These are phyloP conservation scores for Phytophthora cryptogea DNA, from an alignment of 352 stramenopile species.

Conservation along the genomic window DNA sequence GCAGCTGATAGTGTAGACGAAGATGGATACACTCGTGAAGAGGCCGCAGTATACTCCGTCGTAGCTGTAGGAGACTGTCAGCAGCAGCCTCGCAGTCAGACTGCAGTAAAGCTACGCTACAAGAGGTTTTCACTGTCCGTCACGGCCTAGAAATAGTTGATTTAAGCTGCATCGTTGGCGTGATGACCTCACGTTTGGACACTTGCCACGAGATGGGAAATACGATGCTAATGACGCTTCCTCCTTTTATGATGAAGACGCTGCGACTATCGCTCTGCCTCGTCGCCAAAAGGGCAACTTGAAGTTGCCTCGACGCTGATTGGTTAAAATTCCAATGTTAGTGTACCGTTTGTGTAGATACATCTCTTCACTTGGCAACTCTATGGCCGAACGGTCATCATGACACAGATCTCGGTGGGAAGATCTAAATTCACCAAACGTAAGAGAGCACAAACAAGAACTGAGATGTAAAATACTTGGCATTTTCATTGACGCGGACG, in stretches of 20 bases:
- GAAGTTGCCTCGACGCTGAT: slow-evolving; percentile 18
- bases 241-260: too few species aligned
- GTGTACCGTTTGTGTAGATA: not conserved
- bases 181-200: too few species aligned
- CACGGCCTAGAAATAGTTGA: too few species aligned
- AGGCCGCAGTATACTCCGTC: slow-evolving; percentile 21
- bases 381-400: not conserved
- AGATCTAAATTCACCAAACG: not conserved
- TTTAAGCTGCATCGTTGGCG: too few species aligned
- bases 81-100: slow-evolving; percentile 44
- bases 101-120: too few species aligned
- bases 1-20: slow-evolving; percentile 49
- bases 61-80: slow-evolving; percentile 28
- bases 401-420: not conserved
- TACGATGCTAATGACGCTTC: too few species aligned
- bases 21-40: slow-evolving; percentile 36
- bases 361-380: not conserved
- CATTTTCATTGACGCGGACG: not conserved
- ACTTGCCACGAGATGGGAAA: too few species aligned
- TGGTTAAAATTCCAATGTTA: not conserved
- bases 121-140: too few species aligned
- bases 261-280: too few species aligned
- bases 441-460: not conserved
- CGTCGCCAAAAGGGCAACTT: slow-evolving; percentile 7
- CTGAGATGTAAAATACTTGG: not conserved